phyloP scores from a whole-genome alignment of 2,329 filamentous ascomycete genomes.

The Blastomyces parvus region DNA sequence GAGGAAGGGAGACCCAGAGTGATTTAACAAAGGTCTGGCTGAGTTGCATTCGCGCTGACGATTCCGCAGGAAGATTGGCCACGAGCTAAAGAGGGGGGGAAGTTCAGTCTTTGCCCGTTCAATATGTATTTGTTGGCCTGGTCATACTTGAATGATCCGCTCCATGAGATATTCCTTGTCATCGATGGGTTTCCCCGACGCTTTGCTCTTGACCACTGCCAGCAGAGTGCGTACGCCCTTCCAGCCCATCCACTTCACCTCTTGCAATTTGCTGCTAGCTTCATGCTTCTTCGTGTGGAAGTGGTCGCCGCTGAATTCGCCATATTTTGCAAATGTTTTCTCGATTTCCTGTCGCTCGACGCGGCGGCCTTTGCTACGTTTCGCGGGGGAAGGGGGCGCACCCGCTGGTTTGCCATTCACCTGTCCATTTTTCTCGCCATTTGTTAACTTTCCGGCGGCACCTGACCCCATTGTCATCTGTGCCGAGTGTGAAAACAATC shows the following conservation, averaged over 20 bases:
- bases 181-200: conserved; percentile 56
- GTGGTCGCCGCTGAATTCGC: conserved; percentile 49
- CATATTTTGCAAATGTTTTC: conserved; percentile 36
- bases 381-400: not conserved
- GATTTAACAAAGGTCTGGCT: conserved; percentile 59
- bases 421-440: not conserved
- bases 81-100: conserved; percentile 43
- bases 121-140: conserved; percentile 2
- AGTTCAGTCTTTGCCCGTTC: not conserved
- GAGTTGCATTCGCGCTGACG: conserved; percentile 51
- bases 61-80: conserved; percentile 52
- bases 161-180: conserved; percentile 75
- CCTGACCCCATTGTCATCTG: not conserved
- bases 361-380: conserved; percentile 17
- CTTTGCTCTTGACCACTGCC: conserved; percentile 51
- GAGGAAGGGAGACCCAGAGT: conserved; percentile 62
- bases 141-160: conserved; percentile 49
- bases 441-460: not conserved
- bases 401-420: conserved; percentile 6
- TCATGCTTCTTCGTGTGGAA: conserved; percentile 44
- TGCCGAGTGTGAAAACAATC: not conserved
- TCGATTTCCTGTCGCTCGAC: conserved; percentile 35
- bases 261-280: conserved; percentile 45
- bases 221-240: conserved; percentile 55
- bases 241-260: conserved; percentile 48